Evolutionary conservation across 2,329 filamentous ascomycete genomes (phyloP).

Genomic region (Leptographium wingfieldii): DNA sequence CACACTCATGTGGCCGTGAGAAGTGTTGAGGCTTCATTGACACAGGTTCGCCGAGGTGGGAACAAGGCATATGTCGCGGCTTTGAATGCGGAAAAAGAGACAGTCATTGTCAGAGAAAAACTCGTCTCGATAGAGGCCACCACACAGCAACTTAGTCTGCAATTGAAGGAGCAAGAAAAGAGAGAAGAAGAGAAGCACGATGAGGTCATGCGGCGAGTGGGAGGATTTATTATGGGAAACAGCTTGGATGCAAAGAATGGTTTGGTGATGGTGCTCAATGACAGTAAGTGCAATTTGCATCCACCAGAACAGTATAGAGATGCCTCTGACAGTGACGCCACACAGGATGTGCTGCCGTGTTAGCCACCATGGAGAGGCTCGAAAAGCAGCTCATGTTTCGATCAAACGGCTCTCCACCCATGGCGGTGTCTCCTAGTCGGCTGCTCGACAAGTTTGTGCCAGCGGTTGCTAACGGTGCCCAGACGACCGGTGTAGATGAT

Average conservation of each 20-base stretch:
- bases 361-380: not conserved
- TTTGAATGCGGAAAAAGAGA: not conserved
- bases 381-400: not conserved
- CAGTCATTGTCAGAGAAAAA: not conserved
- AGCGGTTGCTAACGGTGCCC: not conserved
- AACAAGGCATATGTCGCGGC: not conserved
- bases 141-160: not conserved
- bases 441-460: not conserved
- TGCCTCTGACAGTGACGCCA: not conserved
- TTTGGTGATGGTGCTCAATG: not conserved
- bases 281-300: not conserved
- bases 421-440: not conserved
- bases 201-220: not conserved
- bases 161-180: not conserved
- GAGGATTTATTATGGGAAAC: not conserved
- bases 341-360: not conserved
- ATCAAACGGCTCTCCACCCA: too few species aligned
- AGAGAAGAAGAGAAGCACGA: not conserved
- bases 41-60: not conserved
- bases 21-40: not conserved
- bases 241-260: not conserved
- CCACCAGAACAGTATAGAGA: not conserved
- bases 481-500: not conserved
- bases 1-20: not conserved
- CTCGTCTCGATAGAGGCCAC: not conserved